Evolutionary conservation across 768 basidiomycete genomes (phyloP).

Genomic region (Pleurotus ostreatus): DNA sequence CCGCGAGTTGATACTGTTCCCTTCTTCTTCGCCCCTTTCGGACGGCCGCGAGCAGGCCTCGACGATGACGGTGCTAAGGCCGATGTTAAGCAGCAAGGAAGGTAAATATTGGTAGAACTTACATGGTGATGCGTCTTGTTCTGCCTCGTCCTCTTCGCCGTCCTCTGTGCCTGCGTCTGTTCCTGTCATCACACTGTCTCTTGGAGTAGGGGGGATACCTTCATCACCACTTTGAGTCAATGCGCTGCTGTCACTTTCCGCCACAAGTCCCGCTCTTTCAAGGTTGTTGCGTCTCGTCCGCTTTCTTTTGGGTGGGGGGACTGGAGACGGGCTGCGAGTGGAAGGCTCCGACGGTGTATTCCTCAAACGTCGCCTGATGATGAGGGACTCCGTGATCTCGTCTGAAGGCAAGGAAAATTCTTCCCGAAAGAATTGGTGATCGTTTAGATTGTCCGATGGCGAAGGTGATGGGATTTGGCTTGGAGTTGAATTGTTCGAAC

Average conservation of each 20-base stretch:
- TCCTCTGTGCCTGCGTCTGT: slow-evolving; percentile 72
- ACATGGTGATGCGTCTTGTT: slow-evolving; percentile 59
- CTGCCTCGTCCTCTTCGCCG: slow-evolving; percentile 60
- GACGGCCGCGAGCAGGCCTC: slow-evolving; percentile 30
- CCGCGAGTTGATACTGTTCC: slow-evolving; percentile 19
- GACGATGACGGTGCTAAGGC: slow-evolving; percentile 27
- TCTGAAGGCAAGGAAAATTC: slow-evolving; percentile 66
- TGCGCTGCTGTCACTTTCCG: slow-evolving; percentile 82
- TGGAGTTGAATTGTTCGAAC: slow-evolving; percentile 39
- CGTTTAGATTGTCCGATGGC: slow-evolving; percentile 61
- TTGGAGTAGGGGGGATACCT: slow-evolving; percentile 50
- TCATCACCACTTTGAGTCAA: slow-evolving; percentile 83
- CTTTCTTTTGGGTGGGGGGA: slow-evolving; percentile 12
- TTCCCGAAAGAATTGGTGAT: slow-evolving; percentile 70
- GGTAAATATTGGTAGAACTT: slow-evolving; percentile 15
- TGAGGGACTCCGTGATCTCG: slow-evolving; percentile 52
- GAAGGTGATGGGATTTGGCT: slow-evolving; percentile 61
- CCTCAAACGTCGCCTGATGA: slow-evolving; percentile 61
- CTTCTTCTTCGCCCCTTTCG: slow-evolving; percentile 27
- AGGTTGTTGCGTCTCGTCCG: slow-evolving; percentile 45
- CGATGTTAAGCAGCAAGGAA: not conserved
- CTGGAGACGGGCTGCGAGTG: slow-evolving; percentile 41
- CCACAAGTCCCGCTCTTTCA: slow-evolving; percentile 69
- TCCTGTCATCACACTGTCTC: slow-evolving; percentile 65
- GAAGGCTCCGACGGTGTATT: slow-evolving; percentile 62